phyloP scores from a whole-genome alignment of 1,139 yeast species.

The Pichia norvegensis region DNA sequence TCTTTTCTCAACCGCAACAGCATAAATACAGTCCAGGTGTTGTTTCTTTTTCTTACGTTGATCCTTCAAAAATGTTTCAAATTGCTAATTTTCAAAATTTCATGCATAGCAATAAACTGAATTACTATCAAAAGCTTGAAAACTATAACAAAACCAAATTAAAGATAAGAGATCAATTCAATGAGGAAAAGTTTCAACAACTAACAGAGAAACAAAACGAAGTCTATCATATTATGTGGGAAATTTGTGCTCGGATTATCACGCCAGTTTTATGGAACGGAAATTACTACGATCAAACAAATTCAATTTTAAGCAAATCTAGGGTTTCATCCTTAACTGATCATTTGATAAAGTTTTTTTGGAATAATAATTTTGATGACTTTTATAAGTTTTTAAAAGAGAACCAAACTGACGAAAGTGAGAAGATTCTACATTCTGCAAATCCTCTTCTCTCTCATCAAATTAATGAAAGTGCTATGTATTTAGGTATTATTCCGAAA shows the following conservation, averaged over 20 bases:
- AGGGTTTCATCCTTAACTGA: constrained; percentile 23
- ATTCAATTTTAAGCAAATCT: constrained; percentile 12
- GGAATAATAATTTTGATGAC: constrained; percentile 20
- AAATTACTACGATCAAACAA: neutral
- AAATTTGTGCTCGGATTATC: constrained; percentile 17
- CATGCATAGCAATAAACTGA: constrained; percentile 18
- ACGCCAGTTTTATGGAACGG: constrained; percentile 3
- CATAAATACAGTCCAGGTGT: constrained; percentile 1
- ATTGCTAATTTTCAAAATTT: constrained; percentile 21
- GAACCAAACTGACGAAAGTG: constrained; percentile 11
- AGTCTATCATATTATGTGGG: constrained; percentile 21
- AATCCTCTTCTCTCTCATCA: constrained; percentile 21
- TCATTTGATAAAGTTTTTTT: constrained; percentile 25
- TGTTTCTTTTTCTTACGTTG: constrained; percentile 21
- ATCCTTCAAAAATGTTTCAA: constrained; percentile 23
- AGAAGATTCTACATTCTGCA: constrained; percentile 10
- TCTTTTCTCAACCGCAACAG: neutral
- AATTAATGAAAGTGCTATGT: constrained; percentile 22
- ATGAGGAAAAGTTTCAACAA: neutral
- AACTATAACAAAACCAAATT: constrained; percentile 7
- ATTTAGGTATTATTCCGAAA: constrained; percentile 24
- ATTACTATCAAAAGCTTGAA: constrained; percentile 6
- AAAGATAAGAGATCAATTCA: constrained; percentile 4
- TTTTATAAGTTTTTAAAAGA: constrained; percentile 20
- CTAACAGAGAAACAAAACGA: constrained; percentile 12